Evolutionary conservation across 2,329 filamentous ascomycete genomes (phyloP).

Genomic region (Leptographium lundbergii): DNA sequence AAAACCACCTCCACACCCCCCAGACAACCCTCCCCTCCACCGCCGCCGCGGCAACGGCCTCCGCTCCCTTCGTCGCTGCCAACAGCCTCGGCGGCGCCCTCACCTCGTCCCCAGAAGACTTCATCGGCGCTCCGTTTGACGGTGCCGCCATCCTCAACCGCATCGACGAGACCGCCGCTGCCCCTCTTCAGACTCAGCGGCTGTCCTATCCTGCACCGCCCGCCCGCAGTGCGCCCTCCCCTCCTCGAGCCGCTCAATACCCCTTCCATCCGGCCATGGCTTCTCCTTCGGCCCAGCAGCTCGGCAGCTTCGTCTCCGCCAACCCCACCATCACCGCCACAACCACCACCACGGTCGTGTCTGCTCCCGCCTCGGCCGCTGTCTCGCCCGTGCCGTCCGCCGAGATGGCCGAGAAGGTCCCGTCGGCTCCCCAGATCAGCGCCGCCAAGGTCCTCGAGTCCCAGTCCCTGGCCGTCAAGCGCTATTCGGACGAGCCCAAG

Average conservation of each 20-base stretch:
- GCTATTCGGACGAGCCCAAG: conserved; percentile 67
- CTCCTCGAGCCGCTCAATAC: conserved; percentile 12
- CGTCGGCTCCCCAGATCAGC: conserved; percentile 17
- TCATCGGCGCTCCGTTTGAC: conserved; percentile 55
- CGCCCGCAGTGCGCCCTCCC: conserved; percentile 16
- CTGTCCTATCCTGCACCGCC: conserved; percentile 6
- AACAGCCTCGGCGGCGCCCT: conserved; percentile 23
- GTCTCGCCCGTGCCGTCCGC: conserved; percentile 8
- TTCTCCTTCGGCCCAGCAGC: not conserved
- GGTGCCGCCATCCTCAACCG: conserved; percentile 47
- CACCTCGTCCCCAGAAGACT: conserved; percentile 40
- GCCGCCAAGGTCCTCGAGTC: conserved; percentile 25
- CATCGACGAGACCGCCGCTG: conserved; percentile 36
- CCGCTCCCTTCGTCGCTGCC: conserved; percentile 17
- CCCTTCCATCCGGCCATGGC: conserved; percentile 3
- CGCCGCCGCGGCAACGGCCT: conserved; percentile 11
- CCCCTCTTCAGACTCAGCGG: not conserved
- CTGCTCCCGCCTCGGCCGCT: conserved; percentile 7
- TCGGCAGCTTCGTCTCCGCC: not conserved
- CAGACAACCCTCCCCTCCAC: conserved; percentile 3
- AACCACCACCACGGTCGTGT: conserved; percentile 1
- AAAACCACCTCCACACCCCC: conserved; percentile 3
- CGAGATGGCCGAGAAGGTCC: conserved; percentile 32
- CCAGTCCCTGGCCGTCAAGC: conserved; percentile 45
- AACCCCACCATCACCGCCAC: conserved; percentile 9